phyloP scores from a whole-genome alignment of 2,329 filamentous ascomycete genomes.

The Fusarium albidum region DNA sequence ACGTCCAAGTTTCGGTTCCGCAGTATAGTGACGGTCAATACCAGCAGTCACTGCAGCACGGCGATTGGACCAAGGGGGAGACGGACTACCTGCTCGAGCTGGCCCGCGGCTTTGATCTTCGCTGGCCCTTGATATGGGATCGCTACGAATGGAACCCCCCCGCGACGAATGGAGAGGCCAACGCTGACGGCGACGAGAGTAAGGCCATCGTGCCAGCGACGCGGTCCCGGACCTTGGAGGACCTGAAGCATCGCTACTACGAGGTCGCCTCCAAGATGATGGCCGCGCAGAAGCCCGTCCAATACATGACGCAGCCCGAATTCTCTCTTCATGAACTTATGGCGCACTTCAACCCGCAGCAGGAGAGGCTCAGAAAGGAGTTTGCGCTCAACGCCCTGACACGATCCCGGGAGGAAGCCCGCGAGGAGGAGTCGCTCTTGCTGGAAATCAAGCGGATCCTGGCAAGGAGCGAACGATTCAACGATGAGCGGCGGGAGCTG shows the following conservation, averaged over 20 bases:
- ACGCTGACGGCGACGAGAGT: conserved; percentile 54
- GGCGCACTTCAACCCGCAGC: conserved; percentile 82
- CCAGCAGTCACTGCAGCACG: conserved; percentile 72
- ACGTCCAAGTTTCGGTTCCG: conserved; percentile 80
- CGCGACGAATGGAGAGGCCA: conserved; percentile 54
- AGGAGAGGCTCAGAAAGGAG: conserved; percentile 83
- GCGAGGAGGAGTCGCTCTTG: conserved; percentile 89
- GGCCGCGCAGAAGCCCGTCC: conserved; percentile 78
- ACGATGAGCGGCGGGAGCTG: conserved; percentile 86
- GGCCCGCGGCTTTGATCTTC: conserved; percentile 80
- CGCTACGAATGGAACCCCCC: conserved; percentile 79
- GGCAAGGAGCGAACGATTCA: conserved; percentile 83
- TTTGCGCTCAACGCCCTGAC: conserved; percentile 83
- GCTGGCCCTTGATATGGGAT: conserved; percentile 92
- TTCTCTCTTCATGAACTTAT: conserved; percentile 86
- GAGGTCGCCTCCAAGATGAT: conserved; percentile 84
- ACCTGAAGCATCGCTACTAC: conserved; percentile 92
- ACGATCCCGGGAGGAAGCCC: conserved; percentile 84
- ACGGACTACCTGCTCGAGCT: conserved; percentile 88
- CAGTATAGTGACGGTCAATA: conserved; percentile 91
- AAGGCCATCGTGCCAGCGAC: conserved; percentile 63
- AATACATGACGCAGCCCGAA: conserved; percentile 87
- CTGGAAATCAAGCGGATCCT: conserved; percentile 93
- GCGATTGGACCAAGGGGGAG: conserved; percentile 90
- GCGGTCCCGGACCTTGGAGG: conserved; percentile 78